phyloP scores from a whole-genome alignment of 2,329 filamentous ascomycete genomes.

The Nothomitra cinnamomea region DNA sequence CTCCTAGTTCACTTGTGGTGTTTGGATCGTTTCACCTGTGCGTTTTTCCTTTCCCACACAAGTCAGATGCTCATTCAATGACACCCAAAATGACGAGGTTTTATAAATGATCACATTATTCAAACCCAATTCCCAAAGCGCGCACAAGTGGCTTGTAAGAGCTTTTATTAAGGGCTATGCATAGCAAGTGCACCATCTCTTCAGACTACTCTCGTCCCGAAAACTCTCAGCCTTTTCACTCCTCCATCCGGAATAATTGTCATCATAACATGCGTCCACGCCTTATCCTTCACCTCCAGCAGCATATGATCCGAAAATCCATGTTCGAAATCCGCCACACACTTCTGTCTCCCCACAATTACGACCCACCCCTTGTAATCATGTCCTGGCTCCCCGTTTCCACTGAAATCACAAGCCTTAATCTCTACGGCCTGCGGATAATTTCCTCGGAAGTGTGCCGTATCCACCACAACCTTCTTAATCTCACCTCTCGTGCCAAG shows the following conservation, averaged over 20 bases:
- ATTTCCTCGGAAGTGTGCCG: slow-evolving; percentile 70
- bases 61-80: too few species aligned
- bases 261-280: slow-evolving; percentile 72
- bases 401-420: slow-evolving; percentile 37
- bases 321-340: slow-evolving; percentile 57
- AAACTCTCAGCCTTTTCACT: slow-evolving; percentile 70
- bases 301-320: slow-evolving; percentile 32
- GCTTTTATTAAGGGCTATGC: too few species aligned
- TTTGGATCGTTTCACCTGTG: too few species aligned
- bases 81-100: too few species aligned
- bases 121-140: too few species aligned
- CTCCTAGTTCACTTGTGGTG: too few species aligned
- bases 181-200: too few species aligned
- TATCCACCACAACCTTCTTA: slow-evolving; percentile 56
- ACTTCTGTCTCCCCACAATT: slow-evolving; percentile 48
- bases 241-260: slow-evolving; percentile 89
- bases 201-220: slow-evolving; percentile 32
- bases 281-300: slow-evolving; percentile 34
- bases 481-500: slow-evolving; percentile 50
- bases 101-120: too few species aligned
- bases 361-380: slow-evolving; percentile 47
- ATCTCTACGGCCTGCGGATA: slow-evolving; percentile 63
- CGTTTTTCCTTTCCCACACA: too few species aligned
- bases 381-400: slow-evolving; percentile 29
- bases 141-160: too few species aligned